phyloP scores from a whole-genome alignment of 2,329 filamentous ascomycete species.

The Talaromyces sp. region DNA sequence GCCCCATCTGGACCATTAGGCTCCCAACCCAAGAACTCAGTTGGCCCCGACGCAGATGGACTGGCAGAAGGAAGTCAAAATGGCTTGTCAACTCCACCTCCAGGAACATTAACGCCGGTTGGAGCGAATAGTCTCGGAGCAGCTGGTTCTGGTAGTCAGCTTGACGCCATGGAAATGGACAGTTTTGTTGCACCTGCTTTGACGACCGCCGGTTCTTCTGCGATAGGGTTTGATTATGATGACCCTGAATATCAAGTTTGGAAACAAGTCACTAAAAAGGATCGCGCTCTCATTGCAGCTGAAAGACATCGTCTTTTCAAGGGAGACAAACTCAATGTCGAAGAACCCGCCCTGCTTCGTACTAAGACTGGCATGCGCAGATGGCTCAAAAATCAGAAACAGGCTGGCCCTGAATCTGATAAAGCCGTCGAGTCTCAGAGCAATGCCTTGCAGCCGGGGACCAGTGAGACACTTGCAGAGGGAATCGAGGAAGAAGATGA shows the following conservation, averaged over 20 bases:
- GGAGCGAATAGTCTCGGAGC: slow-evolving; percentile 66
- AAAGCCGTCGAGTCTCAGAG: slow-evolving; percentile 44
- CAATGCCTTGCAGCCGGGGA: slow-evolving; percentile 49
- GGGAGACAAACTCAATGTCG: slow-evolving; percentile 75
- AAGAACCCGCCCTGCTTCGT: slow-evolving; percentile 82
- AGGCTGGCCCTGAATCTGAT: slow-evolving; percentile 57
- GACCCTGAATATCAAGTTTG: slow-evolving; percentile 92
- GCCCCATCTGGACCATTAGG: slow-evolving; percentile 62
- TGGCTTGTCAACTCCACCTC: slow-evolving; percentile 79
- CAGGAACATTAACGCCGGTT: slow-evolving; percentile 72
- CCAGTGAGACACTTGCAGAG: slow-evolving; percentile 78
- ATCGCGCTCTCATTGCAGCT: slow-evolving; percentile 79
- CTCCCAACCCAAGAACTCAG: slow-evolving; percentile 48
- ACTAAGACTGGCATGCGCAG: slow-evolving; percentile 86
- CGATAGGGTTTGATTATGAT: slow-evolving; percentile 77
- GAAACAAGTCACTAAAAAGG: slow-evolving; percentile 98
- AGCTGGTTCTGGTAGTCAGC: slow-evolving; percentile 62
- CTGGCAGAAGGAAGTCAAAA: slow-evolving; percentile 72
- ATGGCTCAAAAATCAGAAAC: slow-evolving; percentile 75
- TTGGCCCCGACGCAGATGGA: slow-evolving; percentile 69
- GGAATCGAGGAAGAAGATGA: slow-evolving; percentile 85
- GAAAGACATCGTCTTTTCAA: slow-evolving; percentile 84
- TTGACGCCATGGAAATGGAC: slow-evolving; percentile 84
- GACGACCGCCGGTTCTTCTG: slow-evolving; percentile 63
- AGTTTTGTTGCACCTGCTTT: slow-evolving; percentile 63